A percentile compares a stretch with the other conserved stretches of the same genome.
These are phyloP conservation scores for Diaporthe humulicola DNA, from an alignment of 2,329 filamentous ascomycete genomes.

Conservation along the genomic window DNA sequence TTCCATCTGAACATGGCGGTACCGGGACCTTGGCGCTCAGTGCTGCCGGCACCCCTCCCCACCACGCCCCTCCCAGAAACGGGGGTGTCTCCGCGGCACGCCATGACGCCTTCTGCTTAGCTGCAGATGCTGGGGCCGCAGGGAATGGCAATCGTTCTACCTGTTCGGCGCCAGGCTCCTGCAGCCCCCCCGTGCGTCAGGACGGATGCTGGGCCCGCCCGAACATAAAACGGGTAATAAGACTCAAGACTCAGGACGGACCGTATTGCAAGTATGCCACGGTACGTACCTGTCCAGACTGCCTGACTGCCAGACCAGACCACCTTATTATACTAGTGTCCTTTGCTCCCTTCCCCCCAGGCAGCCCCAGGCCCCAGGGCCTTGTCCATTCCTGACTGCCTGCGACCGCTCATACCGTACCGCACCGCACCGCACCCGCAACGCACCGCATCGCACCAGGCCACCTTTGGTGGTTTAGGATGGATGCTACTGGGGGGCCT, in stretches of 20 bases:
- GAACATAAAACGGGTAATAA: constrained; percentile 33
- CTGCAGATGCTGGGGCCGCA: constrained; percentile 41
- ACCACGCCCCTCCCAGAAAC: constrained; percentile 38
- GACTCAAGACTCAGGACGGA: constrained; percentile 30
- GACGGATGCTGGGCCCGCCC: constrained; percentile 35
- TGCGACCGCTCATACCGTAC: no score
- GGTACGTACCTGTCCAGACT: neutral
- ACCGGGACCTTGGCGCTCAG: constrained; percentile 27
- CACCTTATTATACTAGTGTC: no score
- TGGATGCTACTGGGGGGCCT: constrained; percentile 11
- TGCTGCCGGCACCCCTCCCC: constrained; percentile 23
- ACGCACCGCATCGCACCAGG: constrained; percentile 1
- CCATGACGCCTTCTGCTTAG: constrained; percentile 40
- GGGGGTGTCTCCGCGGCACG: constrained; percentile 37
- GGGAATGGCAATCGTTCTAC: constrained; percentile 34
- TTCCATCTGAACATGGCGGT: constrained; percentile 26
- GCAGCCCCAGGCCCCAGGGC: neutral
- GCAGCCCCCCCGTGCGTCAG: constrained; percentile 34
- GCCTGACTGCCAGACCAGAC: neutral
- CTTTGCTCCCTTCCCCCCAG: neutral
- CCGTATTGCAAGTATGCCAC: neutral
- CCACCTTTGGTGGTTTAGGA: constrained; percentile 1
- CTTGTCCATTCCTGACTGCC: constrained; percentile 3
- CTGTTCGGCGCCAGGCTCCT: constrained; percentile 32
- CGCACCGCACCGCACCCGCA: neutral